A percentile compares a stretch with the other conserved stretches of the same genome.
These are phyloP conservation scores for Pugionium cornutum DNA, from an alignment of 345 rosid genomes.

Conservation along the genomic window DNA sequence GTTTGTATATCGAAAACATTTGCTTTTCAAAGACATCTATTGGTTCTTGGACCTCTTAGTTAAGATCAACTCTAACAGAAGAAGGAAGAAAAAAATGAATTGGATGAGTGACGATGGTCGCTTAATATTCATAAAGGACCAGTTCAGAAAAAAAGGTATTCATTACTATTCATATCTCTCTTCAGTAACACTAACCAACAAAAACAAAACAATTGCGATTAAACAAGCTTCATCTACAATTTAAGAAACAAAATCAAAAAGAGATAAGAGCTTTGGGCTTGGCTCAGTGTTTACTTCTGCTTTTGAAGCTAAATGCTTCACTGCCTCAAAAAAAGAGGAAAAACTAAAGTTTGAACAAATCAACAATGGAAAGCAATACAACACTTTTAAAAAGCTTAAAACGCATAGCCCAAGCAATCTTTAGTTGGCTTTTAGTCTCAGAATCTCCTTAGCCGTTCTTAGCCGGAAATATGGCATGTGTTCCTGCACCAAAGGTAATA, in stretches of 20 bases:
- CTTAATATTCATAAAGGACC: no score
- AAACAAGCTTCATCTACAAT: slow-evolving; percentile 29
- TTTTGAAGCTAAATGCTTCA: slow-evolving; percentile 23
- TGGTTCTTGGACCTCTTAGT: no score
- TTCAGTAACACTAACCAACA: not conserved
- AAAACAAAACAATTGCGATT: not conserved
- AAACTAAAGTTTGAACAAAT: slow-evolving; percentile 16
- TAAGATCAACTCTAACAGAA: no score
- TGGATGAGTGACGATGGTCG: no score
- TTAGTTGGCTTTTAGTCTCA: slow-evolving; percentile 85
- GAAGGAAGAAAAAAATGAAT: no score
- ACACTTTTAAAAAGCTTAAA: slow-evolving; percentile 16
- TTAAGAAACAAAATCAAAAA: not conserved
- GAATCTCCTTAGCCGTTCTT: slow-evolving; percentile 90
- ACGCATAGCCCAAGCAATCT: slow-evolving; percentile 1
- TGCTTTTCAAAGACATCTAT: not conserved
- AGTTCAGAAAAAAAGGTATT: not conserved
- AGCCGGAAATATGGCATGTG: slow-evolving; percentile 89
- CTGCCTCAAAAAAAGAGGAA: slow-evolving; percentile 17
- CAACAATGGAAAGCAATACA: slow-evolving; percentile 21
- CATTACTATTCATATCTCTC: slow-evolving; percentile 2
- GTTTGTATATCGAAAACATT: not conserved
- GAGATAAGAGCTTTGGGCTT: not conserved
- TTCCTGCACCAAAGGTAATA: slow-evolving; percentile 49
- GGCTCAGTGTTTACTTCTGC: slow-evolving; percentile 28